phyloP scores from a whole-genome alignment of 2,329 filamentous ascomycete genomes.

The Sporothrix pseudoabietina region DNA sequence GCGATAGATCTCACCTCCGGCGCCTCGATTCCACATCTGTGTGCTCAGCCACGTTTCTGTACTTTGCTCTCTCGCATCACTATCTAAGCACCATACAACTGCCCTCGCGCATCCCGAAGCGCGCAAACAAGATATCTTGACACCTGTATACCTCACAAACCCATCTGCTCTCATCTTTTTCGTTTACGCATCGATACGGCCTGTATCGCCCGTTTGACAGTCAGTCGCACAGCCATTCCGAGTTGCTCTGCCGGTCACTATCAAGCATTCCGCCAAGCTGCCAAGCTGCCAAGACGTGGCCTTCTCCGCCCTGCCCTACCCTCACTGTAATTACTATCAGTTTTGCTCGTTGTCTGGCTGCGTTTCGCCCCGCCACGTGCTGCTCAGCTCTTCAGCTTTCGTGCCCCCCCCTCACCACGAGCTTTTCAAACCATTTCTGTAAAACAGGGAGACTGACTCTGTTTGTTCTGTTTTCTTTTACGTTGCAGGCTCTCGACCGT shows the following conservation, averaged over 20 bases:
- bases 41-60: not conserved
- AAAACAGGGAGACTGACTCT: not conserved
- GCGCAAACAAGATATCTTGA: not conserved
- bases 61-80: not conserved
- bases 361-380: conserved; percentile 31
- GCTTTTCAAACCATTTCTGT: not conserved
- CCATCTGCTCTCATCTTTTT: not conserved
- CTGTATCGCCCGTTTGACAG: not conserved
- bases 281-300: conserved; percentile 31
- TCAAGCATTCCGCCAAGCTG: conserved; percentile 30
- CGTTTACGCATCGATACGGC: not conserved
- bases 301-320: conserved; percentile 29
- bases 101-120: not conserved
- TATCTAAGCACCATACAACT: not conserved
- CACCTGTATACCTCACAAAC: no score
- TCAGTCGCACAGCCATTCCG: not conserved
- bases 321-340: not conserved
- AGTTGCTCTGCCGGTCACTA: not conserved
- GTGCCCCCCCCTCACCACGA: not conserved
- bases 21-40: conserved; percentile 1
- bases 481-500: not conserved
- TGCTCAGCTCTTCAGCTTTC: conserved; percentile 20
- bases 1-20: conserved; percentile 33
- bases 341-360: conserved; percentile 20
- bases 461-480: not conserved